Conservation (phyloP, 1,284 basidiomycete genomes). For the Cystobasidium pallidum region DNA sequence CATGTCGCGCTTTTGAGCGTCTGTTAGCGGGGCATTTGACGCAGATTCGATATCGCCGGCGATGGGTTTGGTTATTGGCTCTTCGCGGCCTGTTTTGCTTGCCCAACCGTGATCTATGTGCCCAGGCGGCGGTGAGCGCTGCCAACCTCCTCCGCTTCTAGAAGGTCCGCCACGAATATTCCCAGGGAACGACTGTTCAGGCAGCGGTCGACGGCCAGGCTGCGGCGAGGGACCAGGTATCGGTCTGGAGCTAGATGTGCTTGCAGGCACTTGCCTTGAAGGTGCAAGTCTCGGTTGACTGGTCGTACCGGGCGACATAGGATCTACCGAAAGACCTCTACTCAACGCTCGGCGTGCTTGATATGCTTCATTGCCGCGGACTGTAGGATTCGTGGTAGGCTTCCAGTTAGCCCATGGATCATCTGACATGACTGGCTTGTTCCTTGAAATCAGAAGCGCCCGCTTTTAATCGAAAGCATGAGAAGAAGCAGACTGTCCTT, state of each 20-base stretch:
- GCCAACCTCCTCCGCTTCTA: conserved; percentile 12
- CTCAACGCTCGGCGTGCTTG: conserved; percentile 21
- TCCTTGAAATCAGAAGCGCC: background rate
- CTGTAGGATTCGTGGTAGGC: conserved; percentile 7
- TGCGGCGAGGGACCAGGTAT: background rate
- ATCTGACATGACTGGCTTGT: background rate
- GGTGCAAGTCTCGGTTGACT: background rate
- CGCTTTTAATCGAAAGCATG: background rate
- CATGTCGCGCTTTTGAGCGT: background rate
- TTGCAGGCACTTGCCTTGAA: background rate
- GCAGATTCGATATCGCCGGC: conserved; percentile 14
- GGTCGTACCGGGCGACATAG: background rate
- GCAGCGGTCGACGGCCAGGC: conserved; percentile 3
- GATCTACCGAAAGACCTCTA: conserved; percentile 17
- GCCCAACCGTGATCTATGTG: conserved; percentile 19
- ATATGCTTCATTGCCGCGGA: background rate
- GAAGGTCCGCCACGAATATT: conserved; percentile 12
- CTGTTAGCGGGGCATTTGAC: background rate
- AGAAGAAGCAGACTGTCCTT: background rate
- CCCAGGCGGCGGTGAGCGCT: conserved; percentile 1
- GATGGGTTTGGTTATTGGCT: conserved; percentile 12
- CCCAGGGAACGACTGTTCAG: conserved; percentile 13
- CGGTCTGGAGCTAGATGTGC: background rate
- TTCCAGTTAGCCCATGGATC: conserved; percentile 25
- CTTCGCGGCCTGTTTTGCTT: conserved; percentile 30